Evolutionary conservation across 208 protist species (phyloP).

Genomic region (Crithidia acanthocephali): DNA sequence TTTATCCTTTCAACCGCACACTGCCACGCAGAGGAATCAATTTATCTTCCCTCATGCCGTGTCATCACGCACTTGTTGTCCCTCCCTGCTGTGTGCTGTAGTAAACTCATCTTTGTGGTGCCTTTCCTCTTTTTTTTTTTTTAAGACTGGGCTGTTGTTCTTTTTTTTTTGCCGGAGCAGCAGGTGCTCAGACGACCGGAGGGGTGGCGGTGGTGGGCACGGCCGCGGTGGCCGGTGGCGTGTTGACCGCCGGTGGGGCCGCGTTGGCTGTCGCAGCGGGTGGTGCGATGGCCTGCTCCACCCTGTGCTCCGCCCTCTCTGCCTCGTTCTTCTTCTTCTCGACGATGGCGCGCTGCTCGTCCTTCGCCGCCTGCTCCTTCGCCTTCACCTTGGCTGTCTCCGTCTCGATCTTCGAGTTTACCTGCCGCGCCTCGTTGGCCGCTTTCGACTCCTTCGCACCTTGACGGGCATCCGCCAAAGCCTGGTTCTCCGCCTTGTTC

Average conservation of each 20-base stretch:
- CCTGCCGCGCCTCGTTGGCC: constrained; percentile 10
- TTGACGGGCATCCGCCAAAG: not conserved
- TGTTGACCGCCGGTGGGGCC: not conserved
- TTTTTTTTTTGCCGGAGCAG: not conserved
- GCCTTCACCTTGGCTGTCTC: constrained; percentile 12
- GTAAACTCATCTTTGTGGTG: too few relatives aligned
- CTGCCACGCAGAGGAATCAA: too few relatives aligned
- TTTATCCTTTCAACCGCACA: too few relatives aligned
- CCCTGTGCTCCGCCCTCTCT: not conserved
- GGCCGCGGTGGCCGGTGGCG: not conserved
- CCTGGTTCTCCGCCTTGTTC: constrained; percentile 18
- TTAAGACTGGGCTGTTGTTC: not conserved
- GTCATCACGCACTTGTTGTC: too few relatives aligned
- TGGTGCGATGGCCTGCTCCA: not conserved
- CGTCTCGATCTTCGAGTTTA: not conserved
- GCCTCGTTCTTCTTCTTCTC: constrained; percentile 2
- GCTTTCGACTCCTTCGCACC: constrained; percentile 25
- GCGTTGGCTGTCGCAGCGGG: not conserved
- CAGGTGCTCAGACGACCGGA: not conserved
- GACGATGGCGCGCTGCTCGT: constrained; percentile 1
- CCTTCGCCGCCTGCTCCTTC: not conserved
- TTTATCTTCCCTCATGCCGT: too few relatives aligned
- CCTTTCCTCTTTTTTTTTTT: too few relatives aligned
- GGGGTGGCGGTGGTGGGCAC: not conserved
- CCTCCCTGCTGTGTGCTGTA: too few relatives aligned